A percentile compares a stretch with the other conserved stretches of the same genome.
phyloP scores from a whole-genome alignment of 2,329 filamentous ascomycete species.

The Alternaria postmessia region DNA sequence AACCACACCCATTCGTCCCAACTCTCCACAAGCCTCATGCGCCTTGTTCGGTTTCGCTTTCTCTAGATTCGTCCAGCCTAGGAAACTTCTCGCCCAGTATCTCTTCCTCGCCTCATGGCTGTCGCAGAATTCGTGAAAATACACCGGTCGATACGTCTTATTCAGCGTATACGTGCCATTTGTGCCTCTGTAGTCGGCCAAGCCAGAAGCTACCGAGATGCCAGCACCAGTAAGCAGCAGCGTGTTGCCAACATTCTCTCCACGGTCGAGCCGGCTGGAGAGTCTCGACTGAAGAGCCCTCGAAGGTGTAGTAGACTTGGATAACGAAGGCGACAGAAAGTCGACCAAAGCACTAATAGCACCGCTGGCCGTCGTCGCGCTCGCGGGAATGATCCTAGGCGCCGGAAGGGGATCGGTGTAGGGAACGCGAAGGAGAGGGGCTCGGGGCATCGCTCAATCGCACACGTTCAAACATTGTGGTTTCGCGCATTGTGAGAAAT shows the following conservation, averaged over 20 bases:
- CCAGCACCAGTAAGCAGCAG: conserved; percentile 82
- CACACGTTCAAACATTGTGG: conserved; percentile 18
- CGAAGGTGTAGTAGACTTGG: conserved; percentile 22
- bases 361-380: conserved; percentile 73
- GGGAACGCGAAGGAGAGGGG: conserved; percentile 78
- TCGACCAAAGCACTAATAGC: conserved; percentile 78
- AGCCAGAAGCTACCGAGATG: conserved; percentile 89
- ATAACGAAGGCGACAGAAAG: conserved; percentile 69
- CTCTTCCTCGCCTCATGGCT: conserved; percentile 86
- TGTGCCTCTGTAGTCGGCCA: conserved; percentile 89
- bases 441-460: conserved; percentile 58
- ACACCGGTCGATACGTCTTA: conserved; percentile 88
- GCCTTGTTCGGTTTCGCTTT: conserved; percentile 80
- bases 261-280: conserved; percentile 5
- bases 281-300: conserved; percentile 12
- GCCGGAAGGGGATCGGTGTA: conserved; percentile 84
- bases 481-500: conserved; percentile 7
- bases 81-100: conserved; percentile 94
- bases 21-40: conserved; percentile 77
- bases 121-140: conserved; percentile 85
- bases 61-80: conserved; percentile 86
- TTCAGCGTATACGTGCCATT: conserved; percentile 94
- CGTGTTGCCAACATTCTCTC: conserved; percentile 60
- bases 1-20: conserved; percentile 76
- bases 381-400: conserved; percentile 76